These are phyloP conservation scores for Gymnopilus dilepis DNA, from an alignment of 768 basidiomycete species.

Conservation along the genomic window DNA sequence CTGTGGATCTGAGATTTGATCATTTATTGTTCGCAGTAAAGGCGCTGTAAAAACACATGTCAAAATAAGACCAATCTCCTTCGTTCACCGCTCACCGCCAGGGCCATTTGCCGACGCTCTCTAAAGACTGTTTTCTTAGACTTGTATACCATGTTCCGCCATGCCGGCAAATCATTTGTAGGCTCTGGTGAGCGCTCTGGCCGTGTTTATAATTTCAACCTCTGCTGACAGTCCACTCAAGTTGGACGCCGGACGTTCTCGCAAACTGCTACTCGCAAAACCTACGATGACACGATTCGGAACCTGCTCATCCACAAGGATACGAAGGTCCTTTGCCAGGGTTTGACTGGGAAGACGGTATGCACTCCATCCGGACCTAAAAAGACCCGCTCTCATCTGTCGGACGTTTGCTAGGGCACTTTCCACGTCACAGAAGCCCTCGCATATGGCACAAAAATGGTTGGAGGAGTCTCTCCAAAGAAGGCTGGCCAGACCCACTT, in stretches of 20 bases:
- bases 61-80: constrained; percentile 11
- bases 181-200: constrained; percentile 48
- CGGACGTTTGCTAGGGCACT: constrained; percentile 68
- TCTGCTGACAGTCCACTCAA: constrained; percentile 23
- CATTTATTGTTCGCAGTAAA: background rate
- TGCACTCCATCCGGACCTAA: constrained; percentile 26
- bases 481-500: constrained; percentile 97
- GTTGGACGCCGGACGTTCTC: constrained; percentile 84
- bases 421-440: constrained; percentile 96
- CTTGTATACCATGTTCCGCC: constrained; percentile 58
- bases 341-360: constrained; percentile 95
- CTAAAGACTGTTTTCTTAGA: constrained; percentile 9
- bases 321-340: constrained; percentile 93
- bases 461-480: constrained; percentile 95
- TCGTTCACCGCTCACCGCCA: background rate
- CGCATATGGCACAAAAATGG: constrained; percentile 95
- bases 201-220: background rate
- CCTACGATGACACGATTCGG: constrained; percentile 87
- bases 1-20: background rate
- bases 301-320: constrained; percentile 95
- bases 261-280: constrained; percentile 70
- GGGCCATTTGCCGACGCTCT: constrained; percentile 19
- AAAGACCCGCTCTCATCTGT: background rate
- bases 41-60: constrained; percentile 14
- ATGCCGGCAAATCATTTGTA: constrained; percentile 61